Evolutionary conservation across 306 rosid species (phyloP).

Genomic region (Dryas alaskensis): DNA sequence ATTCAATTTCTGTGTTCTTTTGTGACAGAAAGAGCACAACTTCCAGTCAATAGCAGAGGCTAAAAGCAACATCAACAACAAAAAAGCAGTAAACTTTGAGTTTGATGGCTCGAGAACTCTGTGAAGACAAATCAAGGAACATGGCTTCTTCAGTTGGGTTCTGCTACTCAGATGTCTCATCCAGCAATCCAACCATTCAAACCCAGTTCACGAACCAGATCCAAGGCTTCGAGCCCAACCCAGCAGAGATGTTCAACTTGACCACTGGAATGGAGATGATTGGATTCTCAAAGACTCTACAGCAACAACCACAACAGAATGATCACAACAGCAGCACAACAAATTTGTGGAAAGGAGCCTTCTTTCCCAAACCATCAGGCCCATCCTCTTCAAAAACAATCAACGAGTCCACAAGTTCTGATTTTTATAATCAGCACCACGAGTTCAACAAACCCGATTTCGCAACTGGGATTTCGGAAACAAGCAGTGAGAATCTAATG

Average conservation of each 20-base stretch:
- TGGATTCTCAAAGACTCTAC: constrained; percentile 49
- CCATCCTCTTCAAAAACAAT: constrained; percentile 51
- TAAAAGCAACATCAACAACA: not conserved
- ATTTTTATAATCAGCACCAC: constrained; percentile 38
- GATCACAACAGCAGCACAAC: constrained; percentile 23
- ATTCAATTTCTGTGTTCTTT: not conserved
- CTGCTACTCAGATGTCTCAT: constrained; percentile 51
- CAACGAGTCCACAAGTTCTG: constrained; percentile 21
- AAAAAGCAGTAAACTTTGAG: not conserved
- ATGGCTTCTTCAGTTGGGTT: constrained; percentile 50
- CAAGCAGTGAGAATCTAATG: constrained; percentile 46
- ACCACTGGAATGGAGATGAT: constrained; percentile 71
- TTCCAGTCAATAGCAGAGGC: not conserved
- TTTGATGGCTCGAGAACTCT: constrained; percentile 50
- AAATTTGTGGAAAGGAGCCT: constrained; percentile 38
- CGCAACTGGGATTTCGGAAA: constrained; percentile 44
- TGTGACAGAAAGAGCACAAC: not conserved
- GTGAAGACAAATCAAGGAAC: constrained; percentile 51
- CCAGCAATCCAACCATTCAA: constrained; percentile 39
- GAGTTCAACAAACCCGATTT: constrained; percentile 35
- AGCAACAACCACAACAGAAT: constrained; percentile 13
- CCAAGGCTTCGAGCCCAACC: constrained; percentile 56
- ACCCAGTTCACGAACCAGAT: constrained; percentile 60
- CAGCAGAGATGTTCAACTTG: constrained; percentile 68
- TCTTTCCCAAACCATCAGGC: constrained; percentile 31